Conservation (phyloP, 768 basidiomycete genomes). For the Tulasnella calospora region DNA sequence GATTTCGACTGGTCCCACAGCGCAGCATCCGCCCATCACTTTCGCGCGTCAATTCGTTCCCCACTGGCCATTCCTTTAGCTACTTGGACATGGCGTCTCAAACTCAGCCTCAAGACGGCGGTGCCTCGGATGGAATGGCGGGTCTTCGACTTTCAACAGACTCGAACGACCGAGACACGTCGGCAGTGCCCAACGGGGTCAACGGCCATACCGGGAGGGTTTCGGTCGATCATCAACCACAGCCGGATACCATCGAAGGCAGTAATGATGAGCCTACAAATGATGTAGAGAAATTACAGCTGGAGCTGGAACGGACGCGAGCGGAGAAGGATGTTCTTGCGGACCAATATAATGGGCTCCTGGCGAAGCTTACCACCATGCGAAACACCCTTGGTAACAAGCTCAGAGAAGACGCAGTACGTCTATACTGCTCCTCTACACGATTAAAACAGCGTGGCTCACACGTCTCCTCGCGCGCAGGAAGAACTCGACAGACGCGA, state of each 20-base stretch:
- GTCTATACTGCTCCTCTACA: conserved; percentile 33
- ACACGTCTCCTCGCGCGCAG: conserved; percentile 43
- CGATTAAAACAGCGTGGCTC: conserved; percentile 17
- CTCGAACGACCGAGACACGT: background rate
- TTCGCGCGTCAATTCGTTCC: background rate
- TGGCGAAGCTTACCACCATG: conserved; percentile 89
- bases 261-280: background rate
- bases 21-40: background rate
- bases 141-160: background rate
- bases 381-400: conserved; percentile 89
- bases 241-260: background rate
- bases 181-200: conserved; percentile 17
- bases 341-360: conserved; percentile 75
- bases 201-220: background rate
- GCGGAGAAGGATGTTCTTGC: conserved; percentile 88
- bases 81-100: background rate
- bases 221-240: background rate
- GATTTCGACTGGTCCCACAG: conserved; percentile 7
- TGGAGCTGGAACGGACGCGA: conserved; percentile 66
- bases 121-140: background rate
- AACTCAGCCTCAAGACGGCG: background rate
- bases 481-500: conserved; percentile 97
- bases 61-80: background rate
- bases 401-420: conserved; percentile 91
- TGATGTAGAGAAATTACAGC: conserved; percentile 45